Percentiles rank a stretch among this genome's conserved stretches.
Conservation (phyloP, 2,329 filamentous ascomycete genomes). For the Sclerotinia sclerotiorum region DNA sequence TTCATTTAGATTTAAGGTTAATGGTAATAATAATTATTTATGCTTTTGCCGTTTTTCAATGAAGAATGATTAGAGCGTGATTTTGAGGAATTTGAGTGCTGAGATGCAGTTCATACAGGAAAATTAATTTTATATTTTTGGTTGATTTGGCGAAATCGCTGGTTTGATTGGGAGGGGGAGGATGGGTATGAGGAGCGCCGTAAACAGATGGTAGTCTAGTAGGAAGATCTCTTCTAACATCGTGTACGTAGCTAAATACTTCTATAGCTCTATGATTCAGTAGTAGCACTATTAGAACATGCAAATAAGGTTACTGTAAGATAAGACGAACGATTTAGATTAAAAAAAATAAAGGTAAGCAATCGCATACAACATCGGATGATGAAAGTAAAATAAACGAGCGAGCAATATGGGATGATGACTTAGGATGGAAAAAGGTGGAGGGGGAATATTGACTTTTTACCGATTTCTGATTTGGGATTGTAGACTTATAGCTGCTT, state of each 20-base stretch:
- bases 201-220: not conserved
- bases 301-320: not conserved
- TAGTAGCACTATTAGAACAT: too few species aligned
- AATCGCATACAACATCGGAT: not conserved
- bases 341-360: not conserved
- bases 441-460: not conserved
- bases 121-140: not conserved
- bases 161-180: not conserved
- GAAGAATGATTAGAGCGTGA: not conserved
- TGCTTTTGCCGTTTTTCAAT: not conserved
- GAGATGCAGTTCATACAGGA: accelerated
- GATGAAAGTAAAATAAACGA: not conserved
- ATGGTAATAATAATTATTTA: not conserved
- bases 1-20: not conserved
- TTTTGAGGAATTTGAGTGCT: not conserved
- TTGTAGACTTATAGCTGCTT: not conserved
- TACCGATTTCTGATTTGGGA: not conserved
- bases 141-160: not conserved
- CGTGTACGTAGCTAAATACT: too few species aligned
- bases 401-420: not conserved
- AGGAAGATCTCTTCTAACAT: not conserved
- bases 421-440: not conserved
- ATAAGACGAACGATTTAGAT: not conserved
- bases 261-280: too few species aligned
- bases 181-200: not conserved